Conservation (phyloP, 495 filamentous ascomycete genomes). For the Penicillium herquei region DNA sequence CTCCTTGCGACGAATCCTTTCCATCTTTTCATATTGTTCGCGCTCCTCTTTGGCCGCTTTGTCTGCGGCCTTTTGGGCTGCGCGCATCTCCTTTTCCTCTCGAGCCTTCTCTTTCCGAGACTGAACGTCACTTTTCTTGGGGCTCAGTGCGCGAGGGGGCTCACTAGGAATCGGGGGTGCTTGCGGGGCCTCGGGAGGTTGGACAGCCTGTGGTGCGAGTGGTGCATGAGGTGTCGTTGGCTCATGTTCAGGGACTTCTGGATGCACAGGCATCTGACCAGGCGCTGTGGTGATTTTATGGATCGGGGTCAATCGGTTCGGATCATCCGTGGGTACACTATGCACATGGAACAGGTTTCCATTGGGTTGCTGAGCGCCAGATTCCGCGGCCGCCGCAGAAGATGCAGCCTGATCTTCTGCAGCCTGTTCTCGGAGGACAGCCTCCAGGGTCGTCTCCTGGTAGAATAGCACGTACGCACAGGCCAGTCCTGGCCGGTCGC, state of each 20-base stretch:
- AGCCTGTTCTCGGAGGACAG: conserved; percentile 77
- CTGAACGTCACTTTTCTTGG: conserved; percentile 47
- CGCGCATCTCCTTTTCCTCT: conserved; percentile 65
- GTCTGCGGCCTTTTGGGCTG: conserved; percentile 57
- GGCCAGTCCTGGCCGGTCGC: conserved; percentile 83
- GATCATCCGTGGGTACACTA: conserved; percentile 45
- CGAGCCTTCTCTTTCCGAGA: conserved; percentile 47
- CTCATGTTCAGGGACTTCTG: conserved; percentile 31
- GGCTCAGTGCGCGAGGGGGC: conserved; percentile 24
- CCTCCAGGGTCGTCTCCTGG: conserved; percentile 92
- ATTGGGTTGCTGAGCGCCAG: conserved; percentile 43
- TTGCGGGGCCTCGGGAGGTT: conserved; percentile 23
- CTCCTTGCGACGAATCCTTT: conserved; percentile 65
- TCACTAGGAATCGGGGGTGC: conserved; percentile 42
- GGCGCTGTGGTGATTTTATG: conserved; percentile 64
- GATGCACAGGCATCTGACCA: conserved; percentile 32
- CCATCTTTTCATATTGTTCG: conserved; percentile 54
- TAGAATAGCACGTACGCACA: conserved; percentile 98
- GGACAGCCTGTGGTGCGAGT: conserved; percentile 12
- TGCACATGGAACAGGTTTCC: conserved; percentile 36
- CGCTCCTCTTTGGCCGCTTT: conserved; percentile 8
- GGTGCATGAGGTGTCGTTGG: conserved; percentile 9
- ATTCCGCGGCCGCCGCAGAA: conserved; percentile 38
- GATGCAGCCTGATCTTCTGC: conserved; percentile 73
- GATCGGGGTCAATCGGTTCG: conserved; percentile 52